Percentiles rank a stretch among this genome's conserved stretches.
phyloP scores from a whole-genome alignment of 495 filamentous ascomycete species.

The Viridothelium virens region DNA sequence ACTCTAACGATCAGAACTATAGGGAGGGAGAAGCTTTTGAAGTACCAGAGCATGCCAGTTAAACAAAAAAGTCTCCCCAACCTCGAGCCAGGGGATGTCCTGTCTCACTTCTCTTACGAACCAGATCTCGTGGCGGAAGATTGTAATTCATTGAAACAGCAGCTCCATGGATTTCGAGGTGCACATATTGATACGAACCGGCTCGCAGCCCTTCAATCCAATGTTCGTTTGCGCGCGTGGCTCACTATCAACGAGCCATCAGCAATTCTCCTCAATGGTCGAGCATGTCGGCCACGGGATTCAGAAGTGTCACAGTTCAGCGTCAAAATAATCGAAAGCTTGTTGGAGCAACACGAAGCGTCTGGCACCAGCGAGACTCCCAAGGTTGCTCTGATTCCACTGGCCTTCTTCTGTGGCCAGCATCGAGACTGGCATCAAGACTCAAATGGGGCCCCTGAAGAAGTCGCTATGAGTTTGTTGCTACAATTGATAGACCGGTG shows the following conservation, averaged over 20 bases:
- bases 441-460: background rate
- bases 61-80: background rate
- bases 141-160: background rate
- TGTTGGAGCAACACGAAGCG: background rate
- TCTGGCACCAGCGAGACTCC: background rate
- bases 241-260: slow-evolving; percentile 1
- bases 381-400: background rate
- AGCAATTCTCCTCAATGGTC: background rate
- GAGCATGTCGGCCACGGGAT: background rate
- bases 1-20: background rate
- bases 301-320: background rate
- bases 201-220: background rate
- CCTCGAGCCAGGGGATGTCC: background rate
- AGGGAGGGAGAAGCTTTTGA: background rate
- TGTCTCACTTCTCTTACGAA: slow-evolving; percentile 3
- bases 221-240: background rate
- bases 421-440: slow-evolving; percentile 1
- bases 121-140: background rate
- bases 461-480: background rate
- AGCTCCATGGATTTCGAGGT: background rate
- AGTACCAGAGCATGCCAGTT: background rate
- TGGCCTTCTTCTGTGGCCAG: slow-evolving; percentile 4
- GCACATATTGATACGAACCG: background rate
- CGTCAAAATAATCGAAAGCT: background rate
- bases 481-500: background rate